Base-by-base conservation (phyloP, 306 rosid species). In the Trifolium repens region DNA sequence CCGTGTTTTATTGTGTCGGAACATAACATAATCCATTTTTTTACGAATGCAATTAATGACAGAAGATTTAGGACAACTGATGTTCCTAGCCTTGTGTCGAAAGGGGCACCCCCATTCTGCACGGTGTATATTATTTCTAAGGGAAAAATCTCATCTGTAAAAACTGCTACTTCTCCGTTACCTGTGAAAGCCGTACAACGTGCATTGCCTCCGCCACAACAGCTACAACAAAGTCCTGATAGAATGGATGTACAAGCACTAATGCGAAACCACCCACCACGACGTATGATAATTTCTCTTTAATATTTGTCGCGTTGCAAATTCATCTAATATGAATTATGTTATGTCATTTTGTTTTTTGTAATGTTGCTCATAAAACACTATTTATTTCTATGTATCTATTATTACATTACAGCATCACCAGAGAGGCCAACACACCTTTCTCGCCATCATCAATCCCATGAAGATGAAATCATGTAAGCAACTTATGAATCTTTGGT, bases 61-160 rank as follows among this genome's bases (percentile, higher is more conserved):
- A 94, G 98, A 67, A 88, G 88, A 85, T 90, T 94, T 78, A 94
- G 88, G 68, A 72, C 83, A 13, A 40, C 74, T 0, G 96, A 94
- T 71, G 66, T 89, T 22, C 90, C 94, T 57, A 87, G 70, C 68
- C 10, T 27, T 0, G 97, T 91, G 77, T 81, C 91, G 3, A 91
- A 81, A 78, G 94, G 70, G 37, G 91, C 91, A 26, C 93, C 97
- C 0, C 81, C 79, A 17, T 94, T 88, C 82, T 91, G 97, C 85
- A 88, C 93, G 4, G 85, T 94, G 71, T 90, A 91, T 82, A 83
- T 84, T 17, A 91, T 94, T 70, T 34, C 86, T 79, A 90, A 87
- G 80, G 97, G 96, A 69, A 94, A 90, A 73, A 88, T 94, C 66
- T 72, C 91, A 15, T 47, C 80, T 0, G 85, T 91, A 37, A 75